These are phyloP conservation scores for Inga laurina DNA, from an alignment of 306 rosid species.

Conservation along the genomic window DNA sequence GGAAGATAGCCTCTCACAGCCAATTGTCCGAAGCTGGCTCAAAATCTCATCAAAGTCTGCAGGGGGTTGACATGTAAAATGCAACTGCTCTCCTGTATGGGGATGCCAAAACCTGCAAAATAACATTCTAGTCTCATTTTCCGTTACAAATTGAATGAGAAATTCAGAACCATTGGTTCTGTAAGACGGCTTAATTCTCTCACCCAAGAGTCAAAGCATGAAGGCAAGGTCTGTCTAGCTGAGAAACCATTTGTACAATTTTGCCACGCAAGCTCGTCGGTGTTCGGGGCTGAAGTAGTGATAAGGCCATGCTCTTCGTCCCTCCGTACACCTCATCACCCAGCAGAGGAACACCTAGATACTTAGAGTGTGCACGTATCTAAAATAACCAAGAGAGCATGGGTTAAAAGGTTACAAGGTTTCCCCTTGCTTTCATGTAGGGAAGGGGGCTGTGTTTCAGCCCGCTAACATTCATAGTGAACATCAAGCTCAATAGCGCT, in stretches of 20 bases:
- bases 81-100: slow-evolving; percentile 56
- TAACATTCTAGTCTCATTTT: slow-evolving; percentile 11
- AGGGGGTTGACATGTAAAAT: slow-evolving; percentile 76
- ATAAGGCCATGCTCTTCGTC: slow-evolving; percentile 69
- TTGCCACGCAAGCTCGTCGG: slow-evolving; percentile 45
- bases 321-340: slow-evolving; percentile 90
- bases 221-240: slow-evolving; percentile 76
- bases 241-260: slow-evolving; percentile 58
- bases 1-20: slow-evolving; percentile 45
- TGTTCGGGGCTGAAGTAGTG: slow-evolving; percentile 64
- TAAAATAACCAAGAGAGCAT: slow-evolving; percentile 37
- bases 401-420: not conserved
- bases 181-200: slow-evolving; percentile 29
- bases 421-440: not conserved
- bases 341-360: slow-evolving; percentile 74
- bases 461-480: not conserved
- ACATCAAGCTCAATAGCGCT: not conserved
- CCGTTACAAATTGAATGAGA: slow-evolving; percentile 19
- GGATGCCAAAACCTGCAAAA: slow-evolving; percentile 76
- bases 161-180: slow-evolving; percentile 21
- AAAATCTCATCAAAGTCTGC: slow-evolving; percentile 61
- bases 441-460: not conserved
- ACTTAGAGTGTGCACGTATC: slow-evolving; percentile 87
- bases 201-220: slow-evolving; percentile 89
- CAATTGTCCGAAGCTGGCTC: slow-evolving; percentile 61